Conservation (phyloP, 2,329 filamentous ascomycete species). For the Aspergillus amoenus region DNA sequence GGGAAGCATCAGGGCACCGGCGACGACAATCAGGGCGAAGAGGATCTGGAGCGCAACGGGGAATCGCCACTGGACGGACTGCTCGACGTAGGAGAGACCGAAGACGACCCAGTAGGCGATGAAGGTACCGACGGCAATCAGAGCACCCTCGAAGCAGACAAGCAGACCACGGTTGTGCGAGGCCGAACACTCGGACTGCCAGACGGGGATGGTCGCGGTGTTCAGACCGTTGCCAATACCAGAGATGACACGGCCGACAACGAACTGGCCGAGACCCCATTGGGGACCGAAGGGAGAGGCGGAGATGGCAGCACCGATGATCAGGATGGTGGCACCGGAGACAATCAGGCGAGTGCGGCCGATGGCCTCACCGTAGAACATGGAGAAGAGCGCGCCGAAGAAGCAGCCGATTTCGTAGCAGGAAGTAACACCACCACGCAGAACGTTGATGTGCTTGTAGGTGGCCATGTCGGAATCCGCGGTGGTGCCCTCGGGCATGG, state of each 20-base stretch:
- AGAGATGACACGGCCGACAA: slow-evolving; percentile 37
- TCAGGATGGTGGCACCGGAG: slow-evolving; percentile 53
- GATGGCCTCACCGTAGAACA: slow-evolving; percentile 28
- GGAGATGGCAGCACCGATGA: slow-evolving; percentile 33
- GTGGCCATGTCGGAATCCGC: slow-evolving; percentile 31
- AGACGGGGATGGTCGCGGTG: slow-evolving; percentile 41
- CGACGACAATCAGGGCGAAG: slow-evolving; percentile 31
- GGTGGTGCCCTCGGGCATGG: not conserved
- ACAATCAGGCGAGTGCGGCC: slow-evolving; percentile 48
- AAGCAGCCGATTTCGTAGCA: slow-evolving; percentile 53
- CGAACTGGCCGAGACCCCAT: slow-evolving; percentile 42
- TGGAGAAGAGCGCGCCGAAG: slow-evolving; percentile 32
- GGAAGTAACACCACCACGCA: slow-evolving; percentile 52
- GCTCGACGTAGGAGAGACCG: slow-evolving; percentile 33
- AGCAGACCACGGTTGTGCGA: slow-evolving; percentile 36
- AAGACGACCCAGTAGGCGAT: slow-evolving; percentile 39
- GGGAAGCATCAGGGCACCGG: slow-evolving; percentile 38
- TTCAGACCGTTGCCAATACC: slow-evolving; percentile 40
- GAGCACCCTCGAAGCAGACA: slow-evolving; percentile 34
- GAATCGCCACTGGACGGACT: slow-evolving; percentile 43
- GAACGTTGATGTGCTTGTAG: slow-evolving; percentile 36
- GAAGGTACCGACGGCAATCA: slow-evolving; percentile 33
- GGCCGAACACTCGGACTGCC: slow-evolving; percentile 38
- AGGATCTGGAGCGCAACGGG: slow-evolving; percentile 50
- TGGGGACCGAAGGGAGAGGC: slow-evolving; percentile 20